Evolutionary conservation across 441 rosid species (phyloP), one percentile per base, ranked within the genome.

Genomic region (Populus hybrid): DNA sequence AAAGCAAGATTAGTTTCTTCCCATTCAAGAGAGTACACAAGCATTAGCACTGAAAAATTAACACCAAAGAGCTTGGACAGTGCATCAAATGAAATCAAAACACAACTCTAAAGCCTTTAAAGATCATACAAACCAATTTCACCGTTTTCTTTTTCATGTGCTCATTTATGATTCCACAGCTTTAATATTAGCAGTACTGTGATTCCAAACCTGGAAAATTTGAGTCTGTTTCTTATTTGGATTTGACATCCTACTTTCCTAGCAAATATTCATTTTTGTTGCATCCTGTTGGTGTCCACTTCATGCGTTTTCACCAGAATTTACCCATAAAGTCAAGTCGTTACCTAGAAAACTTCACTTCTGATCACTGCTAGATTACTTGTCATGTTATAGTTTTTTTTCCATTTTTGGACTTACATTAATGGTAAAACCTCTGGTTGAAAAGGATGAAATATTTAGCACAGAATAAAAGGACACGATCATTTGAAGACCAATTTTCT

Each of bases 1-100:
- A 38, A 26, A 46, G 40, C 34, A 34, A 74, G 73, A 34, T 81
- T 73, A 68, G 30, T 68, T 68, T 69, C 61, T 21, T 59, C 10
- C 4, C 64, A 72, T 14, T 68, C 34, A 26, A 40, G 40, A 67
- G 26, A 36, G 78, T 34, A 71, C 57, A 50, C 5, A 70, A 72
- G 18, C 74, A 78, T 40, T 32, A 76, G 76, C 71, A 65, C 40
- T 69, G 9, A 20, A 74, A 42, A 77, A 54, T 11, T 16, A 42
- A 20, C n/a, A 72, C 20, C 38, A 61, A 34, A 79, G 50, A 26
- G 69, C 16, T 46, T 20, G 35, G 72, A 79, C 30, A 59, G 54
- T 26, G 21, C 67, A 70, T 21, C 26, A 28, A 78, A 59, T 24
- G 40, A 77, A 3, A 61, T 32, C 34, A 64, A 20, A 21, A 10